Percentiles rank a stretch among this genome's conserved stretches.
Conservation (phyloP, 2,329 filamentous ascomycete genomes). For the Alternaria longipes region DNA sequence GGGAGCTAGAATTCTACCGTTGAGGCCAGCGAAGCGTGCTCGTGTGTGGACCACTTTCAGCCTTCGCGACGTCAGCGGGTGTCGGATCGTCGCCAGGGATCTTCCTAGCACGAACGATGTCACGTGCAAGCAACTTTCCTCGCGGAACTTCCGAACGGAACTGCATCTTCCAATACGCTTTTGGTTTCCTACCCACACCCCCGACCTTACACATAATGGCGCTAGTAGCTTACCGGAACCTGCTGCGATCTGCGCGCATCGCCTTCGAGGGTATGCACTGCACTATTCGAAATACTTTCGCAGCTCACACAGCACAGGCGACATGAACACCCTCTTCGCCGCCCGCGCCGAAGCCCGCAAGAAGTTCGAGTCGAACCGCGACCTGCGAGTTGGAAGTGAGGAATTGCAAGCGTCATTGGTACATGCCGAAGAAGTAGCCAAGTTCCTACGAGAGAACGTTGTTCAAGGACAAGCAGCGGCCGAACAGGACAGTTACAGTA, state of each 20-base stretch:
- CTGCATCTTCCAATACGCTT: neutral
- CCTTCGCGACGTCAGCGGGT: constrained; percentile 34
- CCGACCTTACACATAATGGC: constrained; percentile 62
- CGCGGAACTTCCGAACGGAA: constrained; percentile 23
- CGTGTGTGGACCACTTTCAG: constrained; percentile 26
- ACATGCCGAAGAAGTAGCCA: constrained; percentile 83
- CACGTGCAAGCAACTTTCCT: constrained; percentile 34
- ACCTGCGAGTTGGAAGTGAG: constrained; percentile 65
- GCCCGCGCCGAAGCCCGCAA: constrained; percentile 77
- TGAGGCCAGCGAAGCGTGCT: constrained; percentile 41
- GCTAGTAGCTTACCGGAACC: constrained; percentile 78
- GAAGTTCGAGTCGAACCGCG: constrained; percentile 74
- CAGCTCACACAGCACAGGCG: constrained; percentile 63
- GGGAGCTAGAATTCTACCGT: constrained; percentile 32
- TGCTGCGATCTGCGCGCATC: constrained; percentile 81
- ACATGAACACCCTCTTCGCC: constrained; percentile 72
- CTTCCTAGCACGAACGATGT: constrained; percentile 24
- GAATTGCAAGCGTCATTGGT: constrained; percentile 72
- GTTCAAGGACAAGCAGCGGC: constrained; percentile 77
- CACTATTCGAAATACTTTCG: too few relatives aligned
- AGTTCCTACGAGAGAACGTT: constrained; percentile 81
- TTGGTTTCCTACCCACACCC: neutral
- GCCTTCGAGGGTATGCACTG: constrained; percentile 77
- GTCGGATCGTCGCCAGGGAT: constrained; percentile 36
- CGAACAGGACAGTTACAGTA: constrained; percentile 67